Evolutionary conservation across 2,329 filamentous ascomycete genomes (phyloP).

Genomic region (Cercospora nicotianae): DNA sequence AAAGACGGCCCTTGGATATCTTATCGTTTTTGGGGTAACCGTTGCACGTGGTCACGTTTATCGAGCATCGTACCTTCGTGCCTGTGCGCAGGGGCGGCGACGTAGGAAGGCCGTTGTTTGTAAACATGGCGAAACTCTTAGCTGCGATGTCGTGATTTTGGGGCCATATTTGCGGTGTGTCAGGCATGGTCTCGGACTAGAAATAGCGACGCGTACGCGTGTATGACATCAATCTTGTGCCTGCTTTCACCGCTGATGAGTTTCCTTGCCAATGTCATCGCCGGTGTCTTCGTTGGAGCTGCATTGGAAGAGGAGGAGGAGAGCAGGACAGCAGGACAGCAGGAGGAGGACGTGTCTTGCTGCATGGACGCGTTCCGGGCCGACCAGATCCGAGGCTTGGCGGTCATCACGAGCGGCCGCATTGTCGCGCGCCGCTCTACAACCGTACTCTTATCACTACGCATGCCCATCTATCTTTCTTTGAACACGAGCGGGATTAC

Average conservation of each 20-base stretch:
- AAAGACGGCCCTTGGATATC: not conserved
- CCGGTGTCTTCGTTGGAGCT: not conserved
- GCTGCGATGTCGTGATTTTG: slow-evolving; percentile 5
- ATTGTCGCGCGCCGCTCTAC: too few relatives aligned
- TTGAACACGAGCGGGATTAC: too few relatives aligned
- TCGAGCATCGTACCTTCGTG: not conserved
- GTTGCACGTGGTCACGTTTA: not conserved
- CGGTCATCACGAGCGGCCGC: not conserved
- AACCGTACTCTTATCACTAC: too few relatives aligned
- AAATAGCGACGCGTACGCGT: not conserved
- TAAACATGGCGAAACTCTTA: slow-evolving; percentile 6
- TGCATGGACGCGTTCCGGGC: not conserved
- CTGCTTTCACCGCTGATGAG: not conserved
- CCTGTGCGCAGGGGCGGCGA: not conserved
- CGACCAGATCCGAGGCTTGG: not conserved
- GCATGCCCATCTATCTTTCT: too few relatives aligned
- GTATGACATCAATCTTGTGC: not conserved
- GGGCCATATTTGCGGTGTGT: not conserved
- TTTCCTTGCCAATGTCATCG: not conserved
- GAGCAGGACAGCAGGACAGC: not conserved
- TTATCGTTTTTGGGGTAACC: not conserved
- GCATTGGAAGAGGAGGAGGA: not conserved
- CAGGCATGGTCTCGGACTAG: not conserved
- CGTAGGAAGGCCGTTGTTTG: not conserved
- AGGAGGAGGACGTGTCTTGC: not conserved